These are phyloP conservation scores for Pilobolus umbonatus DNA, from an alignment of 192 early-diverging fungal species.

Conservation along the genomic window DNA sequence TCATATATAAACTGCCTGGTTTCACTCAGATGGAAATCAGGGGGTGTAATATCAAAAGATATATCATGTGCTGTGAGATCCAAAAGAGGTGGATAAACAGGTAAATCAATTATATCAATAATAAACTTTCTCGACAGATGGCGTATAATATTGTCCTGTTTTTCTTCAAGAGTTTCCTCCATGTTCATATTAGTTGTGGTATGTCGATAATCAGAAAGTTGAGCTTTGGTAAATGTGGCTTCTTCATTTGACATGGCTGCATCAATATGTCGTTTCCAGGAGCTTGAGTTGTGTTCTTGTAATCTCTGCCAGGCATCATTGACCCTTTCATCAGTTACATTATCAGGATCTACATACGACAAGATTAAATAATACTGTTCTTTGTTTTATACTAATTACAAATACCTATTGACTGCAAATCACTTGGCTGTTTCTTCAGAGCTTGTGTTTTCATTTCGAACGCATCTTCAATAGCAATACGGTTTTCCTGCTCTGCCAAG, in stretches of 20 bases:
- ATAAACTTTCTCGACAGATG: constrained; percentile 10
- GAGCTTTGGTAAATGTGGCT: neutral
- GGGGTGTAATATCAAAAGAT: constrained; percentile 13
- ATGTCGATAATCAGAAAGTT: constrained; percentile 2
- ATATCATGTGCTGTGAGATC: constrained; percentile 21
- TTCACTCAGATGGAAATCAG: constrained; percentile 31
- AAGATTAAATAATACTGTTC: too few species aligned
- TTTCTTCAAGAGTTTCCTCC: neutral
- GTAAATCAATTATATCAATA: constrained; percentile 13
- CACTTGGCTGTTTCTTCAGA: neutral
- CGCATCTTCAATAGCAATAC: constrained; percentile 33
- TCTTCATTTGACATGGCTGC: constrained; percentile 7
- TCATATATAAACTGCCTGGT: constrained; percentile 34
- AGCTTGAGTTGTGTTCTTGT: constrained; percentile 30
- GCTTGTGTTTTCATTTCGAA: constrained; percentile 36
- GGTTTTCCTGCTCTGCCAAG: constrained; percentile 24
- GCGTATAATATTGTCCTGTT: neutral
- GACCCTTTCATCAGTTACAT: constrained; percentile 16
- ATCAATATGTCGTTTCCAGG: constrained; percentile 31
- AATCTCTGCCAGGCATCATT: constrained; percentile 23
- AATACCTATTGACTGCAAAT: neutral
- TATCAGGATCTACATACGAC: neutral
- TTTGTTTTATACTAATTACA: neutral
- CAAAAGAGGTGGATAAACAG: constrained; percentile 27
- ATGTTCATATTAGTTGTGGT: neutral